Evolutionary conservation across 2,329 filamentous ascomycete genomes (phyloP).

Genomic region (Ophiostoma pallidulum): DNA sequence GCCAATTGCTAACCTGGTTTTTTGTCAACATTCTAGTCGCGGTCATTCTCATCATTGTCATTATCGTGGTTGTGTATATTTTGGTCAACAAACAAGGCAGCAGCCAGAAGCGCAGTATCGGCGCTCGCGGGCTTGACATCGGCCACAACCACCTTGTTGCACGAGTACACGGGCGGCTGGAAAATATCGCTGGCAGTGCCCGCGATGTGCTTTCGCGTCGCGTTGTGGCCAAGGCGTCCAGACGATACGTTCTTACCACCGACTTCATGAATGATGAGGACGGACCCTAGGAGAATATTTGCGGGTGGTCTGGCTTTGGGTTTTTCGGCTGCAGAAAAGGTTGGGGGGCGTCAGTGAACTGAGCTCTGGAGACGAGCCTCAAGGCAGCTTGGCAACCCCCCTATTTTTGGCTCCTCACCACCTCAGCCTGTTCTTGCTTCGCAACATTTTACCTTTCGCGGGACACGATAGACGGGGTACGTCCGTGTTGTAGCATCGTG

Average conservation of each 20-base stretch:
- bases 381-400: no score
- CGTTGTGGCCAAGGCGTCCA: background rate
- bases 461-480: no score
- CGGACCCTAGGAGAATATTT: background rate
- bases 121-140: constrained; percentile 19
- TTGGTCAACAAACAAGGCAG: constrained; percentile 30
- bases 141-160: constrained; percentile 16
- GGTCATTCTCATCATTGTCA: constrained; percentile 43
- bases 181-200: constrained; percentile 16
- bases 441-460: no score
- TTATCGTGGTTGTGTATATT: constrained; percentile 42
- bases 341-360: no score
- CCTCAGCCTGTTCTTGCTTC: no score
- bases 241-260: constrained; percentile 13
- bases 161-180: constrained; percentile 18
- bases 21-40: constrained; percentile 29
- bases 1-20: constrained; percentile 1
- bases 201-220: background rate
- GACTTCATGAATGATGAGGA: constrained; percentile 12
- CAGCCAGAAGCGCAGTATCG: constrained; percentile 22
- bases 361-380: no score
- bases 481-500: no score
- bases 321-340: no score
- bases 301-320: background rate
- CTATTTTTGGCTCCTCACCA: no score